These are phyloP conservation scores for Phytophthora pinifolia DNA, from an alignment of 352 stramenopile genomes.

Conservation along the genomic window DNA sequence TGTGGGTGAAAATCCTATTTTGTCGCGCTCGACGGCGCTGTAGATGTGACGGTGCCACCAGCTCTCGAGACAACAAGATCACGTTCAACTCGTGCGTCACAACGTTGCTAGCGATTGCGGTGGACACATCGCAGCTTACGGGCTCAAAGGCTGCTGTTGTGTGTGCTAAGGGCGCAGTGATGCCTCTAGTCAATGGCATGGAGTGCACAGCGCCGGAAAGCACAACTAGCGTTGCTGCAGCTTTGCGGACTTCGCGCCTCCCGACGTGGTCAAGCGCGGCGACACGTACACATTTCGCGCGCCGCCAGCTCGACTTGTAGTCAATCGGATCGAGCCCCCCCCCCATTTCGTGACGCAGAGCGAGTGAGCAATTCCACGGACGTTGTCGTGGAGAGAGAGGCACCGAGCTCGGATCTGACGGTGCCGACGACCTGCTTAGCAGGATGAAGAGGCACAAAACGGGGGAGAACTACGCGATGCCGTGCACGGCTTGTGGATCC, in stretches of 20 bases:
- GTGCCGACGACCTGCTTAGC: no score
- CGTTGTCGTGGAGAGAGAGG: no score
- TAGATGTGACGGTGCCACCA: constrained; percentile 73
- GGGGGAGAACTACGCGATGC: no score
- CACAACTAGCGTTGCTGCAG: constrained; percentile 23
- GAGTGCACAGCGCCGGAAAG: constrained; percentile 58
- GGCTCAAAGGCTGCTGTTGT: constrained; percentile 45
- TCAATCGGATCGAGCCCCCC: no score
- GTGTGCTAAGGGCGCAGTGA: constrained; percentile 42
- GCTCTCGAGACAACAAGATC: constrained; percentile 48
- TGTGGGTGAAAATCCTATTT: no score
- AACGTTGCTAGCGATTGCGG: constrained; percentile 31
- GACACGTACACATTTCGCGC: constrained; percentile 64
- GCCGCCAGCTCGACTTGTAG: no score
- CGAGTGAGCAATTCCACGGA: no score
- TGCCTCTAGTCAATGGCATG: constrained; percentile 30
- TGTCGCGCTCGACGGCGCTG: constrained; percentile 74
- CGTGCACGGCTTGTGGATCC: no score
- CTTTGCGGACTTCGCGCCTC: constrained; percentile 39
- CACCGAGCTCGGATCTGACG: no score
- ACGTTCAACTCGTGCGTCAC: constrained; percentile 55
- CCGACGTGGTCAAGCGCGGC: constrained; percentile 39
- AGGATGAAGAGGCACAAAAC: no score
- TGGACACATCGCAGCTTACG: constrained; percentile 38
- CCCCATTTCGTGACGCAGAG: no score